A percentile compares a stretch with the other conserved stretches of the same genome.
phyloP scores from a whole-genome alignment of 1,139 yeast species.

The Taphrina pruni region DNA sequence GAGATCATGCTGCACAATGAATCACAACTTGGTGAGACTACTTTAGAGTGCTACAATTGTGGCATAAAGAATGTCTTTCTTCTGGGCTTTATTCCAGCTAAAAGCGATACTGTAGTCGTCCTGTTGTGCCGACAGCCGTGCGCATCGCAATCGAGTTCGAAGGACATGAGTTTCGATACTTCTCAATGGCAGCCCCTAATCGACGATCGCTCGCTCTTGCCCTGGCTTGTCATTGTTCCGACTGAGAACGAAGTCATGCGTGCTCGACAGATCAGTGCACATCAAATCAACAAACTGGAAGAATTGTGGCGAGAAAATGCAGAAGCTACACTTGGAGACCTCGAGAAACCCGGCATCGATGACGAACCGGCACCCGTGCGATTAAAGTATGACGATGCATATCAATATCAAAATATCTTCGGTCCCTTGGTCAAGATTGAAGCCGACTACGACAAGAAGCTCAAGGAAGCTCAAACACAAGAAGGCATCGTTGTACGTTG shows the following conservation, averaged over 20 bases:
- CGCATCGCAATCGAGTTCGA: slow-evolving; percentile 61
- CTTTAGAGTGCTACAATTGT: slow-evolving; percentile 88
- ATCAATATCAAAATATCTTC: slow-evolving; percentile 82
- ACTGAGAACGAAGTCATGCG: slow-evolving; percentile 65
- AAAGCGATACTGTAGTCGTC: slow-evolving; percentile 80
- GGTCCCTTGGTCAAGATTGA: slow-evolving; percentile 84
- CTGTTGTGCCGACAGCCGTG: slow-evolving; percentile 88
- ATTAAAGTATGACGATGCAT: slow-evolving; percentile 80
- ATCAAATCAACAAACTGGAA: slow-evolving; percentile 76
- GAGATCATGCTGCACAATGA: slow-evolving; percentile 74
- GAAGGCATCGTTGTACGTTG: slow-evolving; percentile 77
- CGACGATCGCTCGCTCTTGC: slow-evolving; percentile 74
- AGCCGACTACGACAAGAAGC: slow-evolving; percentile 74
- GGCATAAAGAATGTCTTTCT: slow-evolving; percentile 81
- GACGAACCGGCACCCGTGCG: slow-evolving; percentile 73
- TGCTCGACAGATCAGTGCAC: slow-evolving; percentile 63
- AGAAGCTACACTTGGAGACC: slow-evolving; percentile 65
- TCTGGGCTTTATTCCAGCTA: slow-evolving; percentile 87
- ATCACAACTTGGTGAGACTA: slow-evolving; percentile 82
- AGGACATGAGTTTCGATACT: slow-evolving; percentile 75
- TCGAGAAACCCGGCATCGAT: slow-evolving; percentile 60
- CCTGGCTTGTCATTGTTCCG: slow-evolving; percentile 82
- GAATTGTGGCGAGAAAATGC: slow-evolving; percentile 79
- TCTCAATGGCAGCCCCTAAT: slow-evolving; percentile 87
- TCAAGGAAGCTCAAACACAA: slow-evolving; percentile 79